A percentile compares a stretch with the other conserved stretches of the same genome.
phyloP scores from a whole-genome alignment of 208 protist species.

The Trypanosoma platydactyli region DNA sequence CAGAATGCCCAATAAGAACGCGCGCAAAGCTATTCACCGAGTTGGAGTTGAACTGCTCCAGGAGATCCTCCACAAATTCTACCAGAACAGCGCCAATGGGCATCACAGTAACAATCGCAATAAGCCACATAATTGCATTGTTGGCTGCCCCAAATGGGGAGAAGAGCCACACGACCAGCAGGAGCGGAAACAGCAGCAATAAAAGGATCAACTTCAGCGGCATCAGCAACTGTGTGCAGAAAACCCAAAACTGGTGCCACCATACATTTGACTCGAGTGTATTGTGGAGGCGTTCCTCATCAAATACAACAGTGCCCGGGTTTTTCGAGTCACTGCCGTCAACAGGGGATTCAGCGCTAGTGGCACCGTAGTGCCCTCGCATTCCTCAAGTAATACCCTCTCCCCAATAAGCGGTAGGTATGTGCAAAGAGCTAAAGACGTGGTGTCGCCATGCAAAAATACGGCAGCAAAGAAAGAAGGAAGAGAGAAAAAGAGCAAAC shows the following conservation, averaged over 20 bases:
- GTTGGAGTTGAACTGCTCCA: slow-evolving; percentile 39
- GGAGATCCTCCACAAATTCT: slow-evolving; percentile 69
- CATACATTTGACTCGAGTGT: slow-evolving; percentile 1
- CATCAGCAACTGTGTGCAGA: slow-evolving; percentile 21
- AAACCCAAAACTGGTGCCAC: slow-evolving; percentile 25
- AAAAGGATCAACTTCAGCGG: slow-evolving; percentile 33
- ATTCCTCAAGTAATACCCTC: not conserved
- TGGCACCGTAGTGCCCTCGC: not conserved
- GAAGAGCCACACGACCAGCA: slow-evolving; percentile 10
- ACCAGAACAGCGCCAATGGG: slow-evolving; percentile 34
- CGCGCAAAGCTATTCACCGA: slow-evolving; percentile 49
- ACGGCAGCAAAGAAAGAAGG: not conserved
- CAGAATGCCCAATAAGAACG: slow-evolving; percentile 60
- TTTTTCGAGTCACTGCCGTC: slow-evolving; percentile 21
- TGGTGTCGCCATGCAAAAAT: not conserved
- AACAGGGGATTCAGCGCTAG: not conserved
- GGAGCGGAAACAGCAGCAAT: slow-evolving; percentile 24
- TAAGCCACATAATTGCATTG: slow-evolving; percentile 22
- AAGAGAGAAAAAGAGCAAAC: slow-evolving; percentile 17
- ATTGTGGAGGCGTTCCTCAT: slow-evolving; percentile 42
- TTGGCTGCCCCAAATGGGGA: not conserved
- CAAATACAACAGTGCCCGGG: slow-evolving; percentile 36
- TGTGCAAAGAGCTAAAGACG: not conserved
- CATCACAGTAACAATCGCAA: slow-evolving; percentile 33
- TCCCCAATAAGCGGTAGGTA: too few relatives aligned